phyloP scores from a whole-genome alignment of 345 rosid genomes.

The Geranium rotundifolium region DNA sequence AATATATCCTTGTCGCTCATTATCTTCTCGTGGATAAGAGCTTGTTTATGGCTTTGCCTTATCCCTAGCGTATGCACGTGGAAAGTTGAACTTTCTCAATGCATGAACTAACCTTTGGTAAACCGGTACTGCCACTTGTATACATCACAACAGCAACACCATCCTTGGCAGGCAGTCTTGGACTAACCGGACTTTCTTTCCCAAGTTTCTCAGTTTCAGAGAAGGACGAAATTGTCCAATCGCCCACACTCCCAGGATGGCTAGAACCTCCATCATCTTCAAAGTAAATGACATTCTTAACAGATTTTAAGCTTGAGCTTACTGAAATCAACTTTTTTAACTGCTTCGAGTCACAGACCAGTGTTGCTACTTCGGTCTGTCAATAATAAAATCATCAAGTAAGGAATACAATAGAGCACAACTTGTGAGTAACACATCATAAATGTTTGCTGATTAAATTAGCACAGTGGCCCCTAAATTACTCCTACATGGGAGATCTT shows the following conservation, averaged over 20 bases:
- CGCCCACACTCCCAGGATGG: slow-evolving; percentile 19
- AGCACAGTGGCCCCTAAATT: too few relatives aligned
- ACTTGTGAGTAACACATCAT: not conserved
- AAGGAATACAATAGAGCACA: not conserved
- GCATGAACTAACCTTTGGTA: slow-evolving; percentile 58
- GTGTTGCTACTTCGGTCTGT: slow-evolving; percentile 74
- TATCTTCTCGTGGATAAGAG: too few relatives aligned
- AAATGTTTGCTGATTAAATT: not conserved
- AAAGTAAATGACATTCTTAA: slow-evolving; percentile 64
- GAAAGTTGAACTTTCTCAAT: not conserved
- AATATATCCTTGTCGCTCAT: too few relatives aligned
- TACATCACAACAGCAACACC: slow-evolving; percentile 73
- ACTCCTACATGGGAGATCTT: too few relatives aligned
- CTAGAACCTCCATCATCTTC: slow-evolving; percentile 40
- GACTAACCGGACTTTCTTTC: slow-evolving; percentile 31
- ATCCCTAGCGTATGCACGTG: not conserved
- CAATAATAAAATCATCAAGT: slow-evolving; percentile 11
- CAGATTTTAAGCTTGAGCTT: slow-evolving; percentile 37
- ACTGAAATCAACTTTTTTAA: slow-evolving; percentile 56
- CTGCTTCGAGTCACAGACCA: slow-evolving; percentile 71
- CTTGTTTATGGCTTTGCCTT: too few relatives aligned
- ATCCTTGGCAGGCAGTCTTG: slow-evolving; percentile 60
- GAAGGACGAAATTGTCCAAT: slow-evolving; percentile 53
- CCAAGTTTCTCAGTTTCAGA: slow-evolving; percentile 76
- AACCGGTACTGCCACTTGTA: slow-evolving; percentile 92